These are phyloP conservation scores for Agrocybe chaxingu DNA, from an alignment of 768 basidiomycete species.

Conservation along the genomic window DNA sequence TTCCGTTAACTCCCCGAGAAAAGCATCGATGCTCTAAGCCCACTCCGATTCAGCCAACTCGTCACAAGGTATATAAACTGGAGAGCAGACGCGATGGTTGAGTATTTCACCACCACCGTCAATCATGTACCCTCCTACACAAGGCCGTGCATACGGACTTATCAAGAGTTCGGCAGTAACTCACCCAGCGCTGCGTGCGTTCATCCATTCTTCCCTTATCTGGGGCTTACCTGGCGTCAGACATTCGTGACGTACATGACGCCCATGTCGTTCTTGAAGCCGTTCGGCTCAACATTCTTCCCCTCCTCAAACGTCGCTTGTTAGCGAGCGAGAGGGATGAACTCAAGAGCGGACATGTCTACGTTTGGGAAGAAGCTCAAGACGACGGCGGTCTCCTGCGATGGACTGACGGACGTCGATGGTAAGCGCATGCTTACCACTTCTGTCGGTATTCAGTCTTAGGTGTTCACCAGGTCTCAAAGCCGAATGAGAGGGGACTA, in stretches of 20 bases:
- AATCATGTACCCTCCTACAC: slow-evolving; percentile 18
- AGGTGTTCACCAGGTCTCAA: slow-evolving; percentile 56
- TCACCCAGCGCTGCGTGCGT: slow-evolving; percentile 47
- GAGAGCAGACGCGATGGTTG: neutral
- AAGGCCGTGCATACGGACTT: slow-evolving; percentile 15
- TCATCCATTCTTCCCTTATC: neutral
- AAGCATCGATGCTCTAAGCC: slow-evolving; percentile 21
- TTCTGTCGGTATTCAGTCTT: neutral
- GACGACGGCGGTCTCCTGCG: slow-evolving; percentile 67
- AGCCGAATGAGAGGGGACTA: slow-evolving; percentile 83
- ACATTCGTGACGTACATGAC: slow-evolving; percentile 77
- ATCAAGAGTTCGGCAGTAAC: slow-evolving; percentile 32
- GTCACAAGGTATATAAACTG: slow-evolving; percentile 22
- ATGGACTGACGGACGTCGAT: slow-evolving; percentile 82
- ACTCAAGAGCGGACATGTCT: slow-evolving; percentile 69
- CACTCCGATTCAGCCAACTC: slow-evolving; percentile 12
- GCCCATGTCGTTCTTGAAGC: slow-evolving; percentile 77
- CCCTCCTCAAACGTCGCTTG: slow-evolving; percentile 70
- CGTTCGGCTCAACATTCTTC: slow-evolving; percentile 65
- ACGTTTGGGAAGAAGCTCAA: slow-evolving; percentile 85
- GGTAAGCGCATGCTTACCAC: slow-evolving; percentile 35
- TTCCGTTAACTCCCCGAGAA: slow-evolving; percentile 43
- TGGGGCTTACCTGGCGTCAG: slow-evolving; percentile 28
- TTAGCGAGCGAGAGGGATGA: slow-evolving; percentile 67
- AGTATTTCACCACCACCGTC: slow-evolving; percentile 1